Percentiles rank a stretch among this genome's conserved stretches.
Conservation (phyloP, 768 basidiomycete species). For the Lactarius indigo region DNA sequence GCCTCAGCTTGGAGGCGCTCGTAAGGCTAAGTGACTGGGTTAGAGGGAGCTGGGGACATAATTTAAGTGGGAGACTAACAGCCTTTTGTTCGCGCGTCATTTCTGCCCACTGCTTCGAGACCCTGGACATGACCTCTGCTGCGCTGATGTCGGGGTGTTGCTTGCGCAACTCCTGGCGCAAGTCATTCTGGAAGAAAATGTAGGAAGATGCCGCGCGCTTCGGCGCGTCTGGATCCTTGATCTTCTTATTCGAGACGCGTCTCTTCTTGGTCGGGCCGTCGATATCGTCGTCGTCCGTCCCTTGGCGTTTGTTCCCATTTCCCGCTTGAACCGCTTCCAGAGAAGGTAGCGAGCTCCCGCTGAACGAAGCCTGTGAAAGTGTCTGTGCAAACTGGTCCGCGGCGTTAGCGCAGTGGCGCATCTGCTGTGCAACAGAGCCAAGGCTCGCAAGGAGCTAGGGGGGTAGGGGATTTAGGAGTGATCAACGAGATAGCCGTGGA, state of each 20-base stretch:
- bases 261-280: conserved; percentile 45
- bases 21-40: conserved; percentile 46
- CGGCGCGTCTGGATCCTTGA: conserved; percentile 88
- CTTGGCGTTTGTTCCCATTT: conserved; percentile 50
- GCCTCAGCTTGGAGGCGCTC: conserved; percentile 47
- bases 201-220: conserved; percentile 92
- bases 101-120: conserved; percentile 69
- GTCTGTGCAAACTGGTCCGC: conserved; percentile 58
- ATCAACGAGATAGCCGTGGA: not conserved
- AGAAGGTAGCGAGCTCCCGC: conserved; percentile 21
- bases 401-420: conserved; percentile 59
- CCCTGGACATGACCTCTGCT: conserved; percentile 65
- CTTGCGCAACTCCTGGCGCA: conserved; percentile 69
- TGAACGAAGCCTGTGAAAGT: conserved; percentile 38
- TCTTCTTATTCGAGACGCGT: conserved; percentile 54
- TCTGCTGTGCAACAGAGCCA: conserved; percentile 51
- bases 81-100: conserved; percentile 69
- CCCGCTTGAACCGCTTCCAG: conserved; percentile 1
- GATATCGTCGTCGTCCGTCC: conserved; percentile 25
- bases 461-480: conserved; percentile 15
- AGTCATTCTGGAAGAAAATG: conserved; percentile 90
- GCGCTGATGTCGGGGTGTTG: conserved; percentile 63
- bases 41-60: conserved; percentile 11
- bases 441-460: conserved; percentile 55
- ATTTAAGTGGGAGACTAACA: conserved; percentile 42